Evolutionary conservation across 345 rosid species (phyloP).

Genomic region (Eucalyptus marginata): DNA sequence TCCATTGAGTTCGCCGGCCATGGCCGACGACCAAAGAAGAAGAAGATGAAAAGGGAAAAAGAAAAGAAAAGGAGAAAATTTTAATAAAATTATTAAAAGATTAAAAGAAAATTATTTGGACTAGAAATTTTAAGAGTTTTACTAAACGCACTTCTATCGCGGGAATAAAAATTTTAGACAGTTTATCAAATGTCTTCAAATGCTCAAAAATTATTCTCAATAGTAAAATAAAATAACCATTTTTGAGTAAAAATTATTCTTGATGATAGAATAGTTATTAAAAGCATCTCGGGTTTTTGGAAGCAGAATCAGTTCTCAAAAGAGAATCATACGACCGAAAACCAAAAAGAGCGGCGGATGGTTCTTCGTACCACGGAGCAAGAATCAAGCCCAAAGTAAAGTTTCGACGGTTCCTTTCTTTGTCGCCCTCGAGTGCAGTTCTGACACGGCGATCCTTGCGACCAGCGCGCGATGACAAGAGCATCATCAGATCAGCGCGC

Average conservation of each 20-base stretch:
- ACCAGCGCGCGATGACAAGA: neutral
- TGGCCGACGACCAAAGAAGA: no score
- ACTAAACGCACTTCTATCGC: rapidly evolving
- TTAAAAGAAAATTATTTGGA: no score
- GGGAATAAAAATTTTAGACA: rapidly evolving
- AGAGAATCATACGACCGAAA: neutral
- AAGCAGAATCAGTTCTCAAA: neutral
- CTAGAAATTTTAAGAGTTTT: no score
- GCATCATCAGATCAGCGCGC: neutral
- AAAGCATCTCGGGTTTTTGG: neutral
- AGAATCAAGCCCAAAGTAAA: neutral
- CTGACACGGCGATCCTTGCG: neutral
- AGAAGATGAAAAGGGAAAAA: no score
- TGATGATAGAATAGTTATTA: rapidly evolving
- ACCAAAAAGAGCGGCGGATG: neutral
- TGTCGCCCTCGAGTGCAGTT: neutral
- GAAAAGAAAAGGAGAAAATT: rapidly evolving
- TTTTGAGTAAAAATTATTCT: no score
- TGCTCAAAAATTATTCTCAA: no score
- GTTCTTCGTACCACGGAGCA: neutral
- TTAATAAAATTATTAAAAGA: no score
- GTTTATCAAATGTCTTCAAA: rapidly evolving
- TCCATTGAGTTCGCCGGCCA: rapidly evolving
- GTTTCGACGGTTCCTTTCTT: neutral
- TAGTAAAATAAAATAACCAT: no score